A percentile compares a stretch with the other conserved stretches of the same genome.
Conservation (phyloP, 345 rosid species). For the Linum usitatissimum region DNA sequence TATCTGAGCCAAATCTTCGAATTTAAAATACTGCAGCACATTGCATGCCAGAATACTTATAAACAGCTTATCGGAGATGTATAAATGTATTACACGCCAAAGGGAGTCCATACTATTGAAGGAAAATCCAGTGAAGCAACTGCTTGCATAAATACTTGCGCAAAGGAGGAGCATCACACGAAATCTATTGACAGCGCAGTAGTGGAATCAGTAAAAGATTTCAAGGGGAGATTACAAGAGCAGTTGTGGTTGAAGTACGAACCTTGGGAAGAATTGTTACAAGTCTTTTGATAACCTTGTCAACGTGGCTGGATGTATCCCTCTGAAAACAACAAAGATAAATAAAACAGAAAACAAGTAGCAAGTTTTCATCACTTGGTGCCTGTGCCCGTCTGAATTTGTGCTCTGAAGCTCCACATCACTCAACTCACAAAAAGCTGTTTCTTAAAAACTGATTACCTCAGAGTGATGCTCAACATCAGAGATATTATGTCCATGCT, state of each 20-base stretch:
- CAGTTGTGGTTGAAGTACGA: slow-evolving; percentile 6
- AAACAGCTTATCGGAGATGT: no score
- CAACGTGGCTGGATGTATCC: slow-evolving; percentile 32
- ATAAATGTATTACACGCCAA: no score
- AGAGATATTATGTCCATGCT: background rate
- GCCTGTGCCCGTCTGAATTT: background rate
- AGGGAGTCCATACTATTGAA: background rate
- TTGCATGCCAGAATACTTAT: no score
- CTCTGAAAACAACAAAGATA: slow-evolving; percentile 27
- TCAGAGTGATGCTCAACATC: background rate
- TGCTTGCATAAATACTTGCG: background rate
- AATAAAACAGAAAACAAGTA: background rate
- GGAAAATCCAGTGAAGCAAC: background rate
- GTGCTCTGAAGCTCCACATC: background rate
- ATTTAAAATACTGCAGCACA: no score
- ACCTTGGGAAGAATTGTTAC: slow-evolving; percentile 53
- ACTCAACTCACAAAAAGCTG: background rate
- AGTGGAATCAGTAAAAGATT: background rate
- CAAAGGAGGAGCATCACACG: background rate
- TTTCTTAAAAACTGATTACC: background rate
- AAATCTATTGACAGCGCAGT: background rate
- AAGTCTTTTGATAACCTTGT: slow-evolving; percentile 34
- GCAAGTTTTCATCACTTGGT: background rate
- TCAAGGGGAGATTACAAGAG: background rate
- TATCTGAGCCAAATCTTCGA: no score